Evolutionary conservation across 768 basidiomycete species (phyloP).

Genomic region (Lepiota venenata): DNA sequence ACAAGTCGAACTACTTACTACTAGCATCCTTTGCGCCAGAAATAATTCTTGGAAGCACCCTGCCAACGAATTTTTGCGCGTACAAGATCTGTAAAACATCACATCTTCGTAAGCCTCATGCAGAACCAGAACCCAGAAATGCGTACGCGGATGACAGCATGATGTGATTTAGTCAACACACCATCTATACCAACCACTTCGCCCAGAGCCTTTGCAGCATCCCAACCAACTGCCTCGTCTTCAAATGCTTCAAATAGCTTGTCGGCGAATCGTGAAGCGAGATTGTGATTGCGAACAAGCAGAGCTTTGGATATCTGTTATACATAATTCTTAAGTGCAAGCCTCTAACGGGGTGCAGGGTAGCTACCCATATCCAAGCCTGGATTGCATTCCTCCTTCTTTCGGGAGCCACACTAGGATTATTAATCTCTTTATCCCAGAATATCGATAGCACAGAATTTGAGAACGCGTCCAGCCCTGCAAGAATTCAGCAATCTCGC

Average conservation of each 20-base stretch:
- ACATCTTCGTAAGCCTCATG: not conserved
- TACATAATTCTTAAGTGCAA: not conserved
- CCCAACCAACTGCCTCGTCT: conserved; percentile 61
- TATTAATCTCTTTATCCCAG: conserved; percentile 46
- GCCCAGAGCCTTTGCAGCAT: conserved; percentile 76
- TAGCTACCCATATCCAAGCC: conserved; percentile 68
- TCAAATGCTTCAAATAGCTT: conserved; percentile 67
- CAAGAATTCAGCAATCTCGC: not conserved
- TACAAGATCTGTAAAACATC: conserved; percentile 55
- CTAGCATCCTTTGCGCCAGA: conserved; percentile 53
- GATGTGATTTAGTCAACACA: conserved; percentile 73
- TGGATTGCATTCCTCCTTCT: conserved; percentile 49
- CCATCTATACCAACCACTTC: conserved; percentile 57
- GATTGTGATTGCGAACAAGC: conserved; percentile 67
- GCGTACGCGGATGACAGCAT: conserved; percentile 72
- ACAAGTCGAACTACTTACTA: conserved; percentile 35
- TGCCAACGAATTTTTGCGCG: conserved; percentile 71
- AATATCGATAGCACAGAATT: conserved; percentile 38
- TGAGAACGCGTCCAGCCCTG: conserved; percentile 49
- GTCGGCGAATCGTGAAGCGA: conserved; percentile 53
- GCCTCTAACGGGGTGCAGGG: not conserved
- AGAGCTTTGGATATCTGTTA: conserved; percentile 75
- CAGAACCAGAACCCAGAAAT: not conserved
- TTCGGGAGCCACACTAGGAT: conserved; percentile 25
- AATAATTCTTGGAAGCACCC: conserved; percentile 72